A percentile compares a stretch with the other conserved stretches of the same genome.
Conservation (phyloP, 805 yeast genomes). For the Ogataea trehaloabstinens region DNA sequence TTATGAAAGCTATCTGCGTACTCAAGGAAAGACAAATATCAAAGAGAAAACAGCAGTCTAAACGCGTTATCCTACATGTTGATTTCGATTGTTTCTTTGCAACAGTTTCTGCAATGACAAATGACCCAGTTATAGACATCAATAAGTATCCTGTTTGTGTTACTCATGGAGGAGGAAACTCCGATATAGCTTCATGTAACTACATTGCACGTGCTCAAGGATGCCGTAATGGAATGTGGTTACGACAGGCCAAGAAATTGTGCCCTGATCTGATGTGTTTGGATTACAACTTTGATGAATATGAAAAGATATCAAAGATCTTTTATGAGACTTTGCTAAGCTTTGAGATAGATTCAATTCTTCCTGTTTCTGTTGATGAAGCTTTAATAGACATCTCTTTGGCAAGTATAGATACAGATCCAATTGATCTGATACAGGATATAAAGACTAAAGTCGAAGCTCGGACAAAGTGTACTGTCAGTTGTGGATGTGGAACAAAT, state of each 20-base stretch:
- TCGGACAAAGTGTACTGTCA: conserved; percentile 62
- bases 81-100: conserved; percentile 97
- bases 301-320: conserved; percentile 60
- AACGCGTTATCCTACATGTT: conserved; percentile 60
- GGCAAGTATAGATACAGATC: conserved; percentile 16
- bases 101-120: conserved; percentile 65
- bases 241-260: conserved; percentile 54
- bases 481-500: conserved; percentile 76
- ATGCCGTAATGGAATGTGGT: conserved; percentile 89
- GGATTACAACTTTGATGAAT: conserved; percentile 71
- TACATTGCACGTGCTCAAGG: conserved; percentile 82
- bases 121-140: conserved; percentile 50
- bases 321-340: conserved; percentile 61
- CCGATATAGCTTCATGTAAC: conserved; percentile 92
- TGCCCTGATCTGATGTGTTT: conserved; percentile 64
- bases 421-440: conserved; percentile 28
- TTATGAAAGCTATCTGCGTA: conserved; percentile 41
- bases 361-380: conserved; percentile 91
- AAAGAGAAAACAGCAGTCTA: neutral
- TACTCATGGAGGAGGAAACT: conserved; percentile 55
- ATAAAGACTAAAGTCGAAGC: conserved; percentile 42
- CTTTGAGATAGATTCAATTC: conserved; percentile 46
- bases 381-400: conserved; percentile 67
- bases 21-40: conserved; percentile 8
- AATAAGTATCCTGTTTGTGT: conserved; percentile 55